phyloP scores from a whole-genome alignment of 2,329 filamentous ascomycete species.

The Plenodomus lindquistii region DNA sequence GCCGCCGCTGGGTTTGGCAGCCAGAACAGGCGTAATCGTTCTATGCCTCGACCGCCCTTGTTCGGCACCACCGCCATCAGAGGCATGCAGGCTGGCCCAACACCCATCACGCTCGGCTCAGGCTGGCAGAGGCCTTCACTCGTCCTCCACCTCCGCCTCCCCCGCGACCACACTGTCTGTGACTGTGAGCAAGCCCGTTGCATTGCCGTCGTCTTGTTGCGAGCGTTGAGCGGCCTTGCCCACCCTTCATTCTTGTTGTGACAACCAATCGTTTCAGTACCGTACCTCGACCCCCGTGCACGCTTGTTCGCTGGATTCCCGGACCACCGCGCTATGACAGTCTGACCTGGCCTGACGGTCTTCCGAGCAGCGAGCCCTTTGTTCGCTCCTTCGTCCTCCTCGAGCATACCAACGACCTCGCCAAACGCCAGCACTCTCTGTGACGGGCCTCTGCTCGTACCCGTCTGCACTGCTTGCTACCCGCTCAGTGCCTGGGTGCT shows the following conservation, averaged over 20 bases:
- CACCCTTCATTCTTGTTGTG: conserved; percentile 38
- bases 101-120: conserved; percentile 24
- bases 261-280: conserved; percentile 47
- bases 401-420: conserved; percentile 27
- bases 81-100: conserved; percentile 39
- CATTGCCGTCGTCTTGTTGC: conserved; percentile 7
- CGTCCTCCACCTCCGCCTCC: conserved; percentile 7
- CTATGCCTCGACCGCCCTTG: conserved; percentile 43
- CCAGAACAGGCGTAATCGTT: conserved; percentile 38
- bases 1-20: conserved; percentile 33
- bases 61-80: conserved; percentile 37
- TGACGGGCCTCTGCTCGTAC: conserved; percentile 26
- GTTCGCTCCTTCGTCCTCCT: conserved; percentile 36
- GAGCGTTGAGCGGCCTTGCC: conserved; percentile 17
- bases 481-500: conserved; percentile 42
- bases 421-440: conserved; percentile 30
- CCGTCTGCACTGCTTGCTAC: conserved; percentile 32
- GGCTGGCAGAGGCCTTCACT: not conserved
- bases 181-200: conserved; percentile 1
- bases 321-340: conserved; percentile 45
- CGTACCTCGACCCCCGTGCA: conserved; percentile 44
- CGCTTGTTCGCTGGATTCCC: conserved; percentile 42
- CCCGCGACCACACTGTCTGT: conserved; percentile 1
- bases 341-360: conserved; percentile 45
- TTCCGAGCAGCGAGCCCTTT: conserved; percentile 39